Percentiles rank a stretch among this genome's conserved stretches.
Conservation (phyloP, 1,284 basidiomycete species). For the Puccinia triticina region DNA sequence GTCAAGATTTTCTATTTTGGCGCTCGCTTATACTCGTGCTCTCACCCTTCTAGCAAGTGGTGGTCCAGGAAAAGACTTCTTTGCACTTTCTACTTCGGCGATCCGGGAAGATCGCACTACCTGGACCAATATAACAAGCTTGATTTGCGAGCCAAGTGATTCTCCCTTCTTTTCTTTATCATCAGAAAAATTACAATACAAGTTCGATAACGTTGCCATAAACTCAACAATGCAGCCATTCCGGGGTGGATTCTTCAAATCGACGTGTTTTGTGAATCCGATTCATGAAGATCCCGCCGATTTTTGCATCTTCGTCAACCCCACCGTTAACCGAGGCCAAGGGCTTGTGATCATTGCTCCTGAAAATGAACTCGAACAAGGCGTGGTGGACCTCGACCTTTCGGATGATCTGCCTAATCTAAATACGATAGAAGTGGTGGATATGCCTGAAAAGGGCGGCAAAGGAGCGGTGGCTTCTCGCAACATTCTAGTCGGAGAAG, state of each 20-base stretch:
- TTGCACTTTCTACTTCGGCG: neutral
- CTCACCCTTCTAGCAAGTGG: neutral
- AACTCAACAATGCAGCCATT: neutral
- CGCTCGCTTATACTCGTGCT: neutral
- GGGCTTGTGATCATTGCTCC: constrained; percentile 21
- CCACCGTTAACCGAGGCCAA: constrained; percentile 10
- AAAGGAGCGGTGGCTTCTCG: constrained; percentile 22
- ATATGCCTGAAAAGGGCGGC: constrained; percentile 18
- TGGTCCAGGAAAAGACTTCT: neutral
- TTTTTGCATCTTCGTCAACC: constrained; percentile 27
- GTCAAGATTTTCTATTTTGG: neutral
- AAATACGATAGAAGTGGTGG: constrained; percentile 17
- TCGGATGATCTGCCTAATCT: constrained; percentile 1
- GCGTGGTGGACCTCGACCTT: neutral
- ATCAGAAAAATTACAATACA: neutral
- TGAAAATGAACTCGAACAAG: neutral
- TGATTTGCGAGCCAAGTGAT: constrained; percentile 1
- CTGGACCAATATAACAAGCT: neutral
- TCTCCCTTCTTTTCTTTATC: neutral
- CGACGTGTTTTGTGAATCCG: neutral
- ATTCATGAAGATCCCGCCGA: neutral
- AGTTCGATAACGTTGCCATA: constrained; percentile 6
- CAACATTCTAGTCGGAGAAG: constrained; percentile 11
- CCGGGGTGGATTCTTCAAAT: constrained; percentile 26
- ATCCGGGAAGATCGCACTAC: neutral